Base-by-base conservation (phyloP, 2,329 filamentous ascomycete genomes). In the Colletotrichum lentis region DNA sequence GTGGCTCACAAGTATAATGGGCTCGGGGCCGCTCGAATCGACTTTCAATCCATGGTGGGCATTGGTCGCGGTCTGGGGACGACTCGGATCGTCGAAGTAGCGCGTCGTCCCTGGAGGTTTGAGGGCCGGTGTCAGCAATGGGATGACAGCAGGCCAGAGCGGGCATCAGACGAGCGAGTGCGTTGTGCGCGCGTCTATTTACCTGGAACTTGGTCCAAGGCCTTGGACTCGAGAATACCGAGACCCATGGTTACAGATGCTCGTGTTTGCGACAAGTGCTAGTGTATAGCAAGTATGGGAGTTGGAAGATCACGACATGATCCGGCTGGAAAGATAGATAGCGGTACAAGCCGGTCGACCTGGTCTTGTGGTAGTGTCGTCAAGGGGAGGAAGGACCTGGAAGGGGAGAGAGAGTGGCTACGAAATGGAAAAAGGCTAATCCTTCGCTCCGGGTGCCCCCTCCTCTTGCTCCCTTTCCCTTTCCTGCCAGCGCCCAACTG, bases 191-290 rank as follows among this genome's bases (percentile, higher is more conserved):
- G 37, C 27, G 24, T 22, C 53, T 41, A 64, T 63, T 76, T 82
- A 94, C 92, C 92, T 68, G 93, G 93, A 69, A 95, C 92, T 77
- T 92, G 86, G 73, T 87, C 85, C 72, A 88, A 83, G 73, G 84
- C 83, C 74, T 76, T 83, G 75, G 91, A 87, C 73, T 94, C 88
- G 67, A 96, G 83, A 67, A 96, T 88, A 59, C 92, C 91, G 71
- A 96, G 83, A 52, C 89, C 88, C 90, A 91, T 91, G 61, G 69
- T 79, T 74, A 61, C 57, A 47, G 43, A 46, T 58, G 31, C 44
- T 49, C 16, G 56, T 20, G 27, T 6, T 41, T 41, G 41, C 31
- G 20, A 16, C 43, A 44, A 53, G 43, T 35, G 44, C 37, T 41
- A 18, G 31, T 39, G 53, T 31, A 20, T 49, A 52, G 35, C 39